A percentile compares a stretch with the other conserved stretches of the same genome.
Conservation (phyloP, 352 stramenopile genomes). For the Aphanomyces astaci region DNA sequence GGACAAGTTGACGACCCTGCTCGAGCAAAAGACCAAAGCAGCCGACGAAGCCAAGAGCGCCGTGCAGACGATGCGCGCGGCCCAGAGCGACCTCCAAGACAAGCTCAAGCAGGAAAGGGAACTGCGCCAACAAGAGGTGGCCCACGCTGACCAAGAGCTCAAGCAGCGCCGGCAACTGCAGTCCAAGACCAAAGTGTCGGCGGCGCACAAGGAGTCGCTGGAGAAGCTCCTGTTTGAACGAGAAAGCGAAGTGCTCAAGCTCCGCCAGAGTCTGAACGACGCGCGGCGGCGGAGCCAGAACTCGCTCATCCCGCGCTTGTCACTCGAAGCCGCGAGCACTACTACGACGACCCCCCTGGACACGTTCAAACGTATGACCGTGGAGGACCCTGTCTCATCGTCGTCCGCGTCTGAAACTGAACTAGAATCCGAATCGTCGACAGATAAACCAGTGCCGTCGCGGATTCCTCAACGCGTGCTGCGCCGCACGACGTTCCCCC, state of each 20-base stretch:
- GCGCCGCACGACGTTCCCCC: not conserved
- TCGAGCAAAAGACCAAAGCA: conserved; percentile 72
- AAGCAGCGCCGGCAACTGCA: conserved; percentile 53
- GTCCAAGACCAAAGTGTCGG: conserved; percentile 55
- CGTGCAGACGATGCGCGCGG: conserved; percentile 48
- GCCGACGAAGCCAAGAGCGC: conserved; percentile 67
- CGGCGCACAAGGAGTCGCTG: conserved; percentile 54
- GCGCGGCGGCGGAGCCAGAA: conserved; percentile 59
- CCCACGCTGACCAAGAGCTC: conserved; percentile 62
- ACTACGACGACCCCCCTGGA: not conserved
- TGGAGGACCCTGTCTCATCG: conserved; percentile 13
- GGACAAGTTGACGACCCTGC: conserved; percentile 73
- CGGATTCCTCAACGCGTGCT: not conserved
- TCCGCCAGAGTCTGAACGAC: conserved; percentile 62
- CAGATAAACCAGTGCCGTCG: not conserved
- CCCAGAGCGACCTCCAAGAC: conserved; percentile 57
- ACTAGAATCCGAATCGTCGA: conserved; percentile 12
- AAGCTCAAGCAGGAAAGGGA: conserved; percentile 69
- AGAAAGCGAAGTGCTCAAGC: conserved; percentile 73
- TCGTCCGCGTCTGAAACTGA: conserved; percentile 22
- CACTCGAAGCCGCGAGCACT: not conserved
- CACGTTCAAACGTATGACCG: conserved; percentile 16
- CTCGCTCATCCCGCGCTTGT: conserved; percentile 58
- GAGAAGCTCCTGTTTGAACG: conserved; percentile 63
- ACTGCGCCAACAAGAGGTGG: conserved; percentile 47